These are phyloP conservation scores for Zygosaccharomyces kombuchaensis DNA, from an alignment of 805 yeast species.

Conservation along the genomic window DNA sequence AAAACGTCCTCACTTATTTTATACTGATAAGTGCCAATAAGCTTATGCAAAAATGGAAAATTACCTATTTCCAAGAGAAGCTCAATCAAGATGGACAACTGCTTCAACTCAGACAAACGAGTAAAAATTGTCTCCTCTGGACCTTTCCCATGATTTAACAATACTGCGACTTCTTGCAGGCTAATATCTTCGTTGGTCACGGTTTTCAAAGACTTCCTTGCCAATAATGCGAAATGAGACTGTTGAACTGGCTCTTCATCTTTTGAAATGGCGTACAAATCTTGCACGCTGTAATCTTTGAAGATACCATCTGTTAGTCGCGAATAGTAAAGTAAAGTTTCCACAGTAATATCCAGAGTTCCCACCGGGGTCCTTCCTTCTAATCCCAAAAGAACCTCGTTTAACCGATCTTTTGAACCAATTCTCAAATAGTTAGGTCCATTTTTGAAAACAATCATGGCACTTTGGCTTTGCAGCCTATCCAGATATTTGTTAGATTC, in stretches of 20 bases:
- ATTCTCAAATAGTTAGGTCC: constrained; percentile 9
- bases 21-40: constrained; percentile 13
- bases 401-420: constrained; percentile 5
- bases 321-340: constrained; percentile 15
- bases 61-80: constrained; percentile 29
- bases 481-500: neutral
- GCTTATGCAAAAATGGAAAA: constrained; percentile 24
- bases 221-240: constrained; percentile 22
- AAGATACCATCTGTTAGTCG: constrained; percentile 14
- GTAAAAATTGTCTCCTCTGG: constrained; percentile 15
- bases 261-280: constrained; percentile 19
- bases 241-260: constrained; percentile 24
- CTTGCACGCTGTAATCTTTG: constrained; percentile 18
- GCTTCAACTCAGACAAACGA: constrained; percentile 12
- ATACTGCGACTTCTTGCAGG: constrained; percentile 3
- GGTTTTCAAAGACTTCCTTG: constrained; percentile 2
- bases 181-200: neutral
- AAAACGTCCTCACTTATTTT: constrained; percentile 18
- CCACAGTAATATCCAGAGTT: constrained; percentile 9
- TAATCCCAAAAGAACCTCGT: constrained; percentile 13
- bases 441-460: constrained; percentile 23
- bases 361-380: constrained; percentile 9
- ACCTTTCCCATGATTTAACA: constrained; percentile 5
- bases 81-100: constrained; percentile 24
- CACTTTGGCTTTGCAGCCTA: constrained; percentile 3